A percentile compares a stretch with the other conserved stretches of the same genome.
Evolutionary conservation across 2,329 filamentous ascomycete genomes (phyloP).

Genomic region (Fonsecaea nubica): DNA sequence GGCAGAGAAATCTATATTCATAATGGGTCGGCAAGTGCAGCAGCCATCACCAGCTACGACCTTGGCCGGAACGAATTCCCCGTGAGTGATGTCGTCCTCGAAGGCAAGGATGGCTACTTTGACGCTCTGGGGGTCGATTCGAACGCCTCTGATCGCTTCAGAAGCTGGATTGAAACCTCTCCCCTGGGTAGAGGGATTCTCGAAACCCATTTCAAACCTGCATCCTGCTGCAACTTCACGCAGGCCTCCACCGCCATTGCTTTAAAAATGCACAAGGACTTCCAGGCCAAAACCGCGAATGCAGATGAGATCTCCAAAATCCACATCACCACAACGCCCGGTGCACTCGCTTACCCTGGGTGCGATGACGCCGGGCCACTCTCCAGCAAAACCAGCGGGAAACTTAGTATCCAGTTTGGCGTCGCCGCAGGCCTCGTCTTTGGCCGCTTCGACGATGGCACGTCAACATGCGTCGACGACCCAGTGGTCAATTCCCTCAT

Average conservation of each 20-base stretch:
- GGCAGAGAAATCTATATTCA: slow-evolving; percentile 20
- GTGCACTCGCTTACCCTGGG: slow-evolving; percentile 16
- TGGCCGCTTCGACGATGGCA: slow-evolving; percentile 13
- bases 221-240: slow-evolving; percentile 16
- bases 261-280: slow-evolving; percentile 8
- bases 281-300: background rate
- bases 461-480: background rate
- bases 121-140: background rate
- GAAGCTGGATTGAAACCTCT: slow-evolving; percentile 4
- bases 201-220: slow-evolving; percentile 17
- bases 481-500: background rate
- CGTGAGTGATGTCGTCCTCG: slow-evolving; percentile 17
- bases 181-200: slow-evolving; percentile 4
- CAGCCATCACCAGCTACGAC: slow-evolving; percentile 14
- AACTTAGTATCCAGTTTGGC: slow-evolving; percentile 26
- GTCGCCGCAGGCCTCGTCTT: slow-evolving; percentile 8
- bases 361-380: slow-evolving; percentile 18
- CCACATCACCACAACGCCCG: slow-evolving; percentile 11
- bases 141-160: background rate
- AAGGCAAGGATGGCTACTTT: slow-evolving; percentile 21
- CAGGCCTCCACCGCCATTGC: slow-evolving; percentile 9
- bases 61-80: slow-evolving; percentile 3
- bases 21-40: slow-evolving; percentile 12
- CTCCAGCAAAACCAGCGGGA: slow-evolving; percentile 5
- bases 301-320: slow-evolving; percentile 9